Evolutionary conservation across 2,329 filamentous ascomycete genomes (phyloP), one percentile per base, ranked within the genome.

Genomic region (Metarhizium sp.): DNA sequence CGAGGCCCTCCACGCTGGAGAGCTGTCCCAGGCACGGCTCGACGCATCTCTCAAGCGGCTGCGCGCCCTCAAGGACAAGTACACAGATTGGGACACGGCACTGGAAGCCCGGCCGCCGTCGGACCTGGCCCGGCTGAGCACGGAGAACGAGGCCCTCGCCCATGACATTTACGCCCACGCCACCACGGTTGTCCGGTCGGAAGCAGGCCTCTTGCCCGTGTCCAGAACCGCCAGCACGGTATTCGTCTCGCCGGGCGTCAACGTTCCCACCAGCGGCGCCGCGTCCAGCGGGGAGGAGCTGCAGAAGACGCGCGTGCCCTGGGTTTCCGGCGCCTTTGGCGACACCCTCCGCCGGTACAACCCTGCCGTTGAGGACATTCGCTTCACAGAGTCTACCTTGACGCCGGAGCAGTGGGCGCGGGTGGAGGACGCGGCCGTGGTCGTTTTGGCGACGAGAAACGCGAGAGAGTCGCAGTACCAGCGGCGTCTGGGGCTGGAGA

Each of bases 391-490:
- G 13, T 50, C 57, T 18, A 54, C 51, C 1, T 48, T 65, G 1
- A 55, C 56, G 1, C 54, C 55, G 1, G 57, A 56, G 13, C 50
- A 63, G 45, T 65, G 63, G 63, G 18, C 46, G 16, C 50, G 58
- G 29, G 50, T 65, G 7, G 60, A 61, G 6, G 55, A 55, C 10
- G 61, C 62, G 4, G 59, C 63, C 1, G 56, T 62, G 3, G 61
- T 65, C 42, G 59, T 64, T 6, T 20, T 65, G 4, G 62, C 63
- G 2, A 64, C 63, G 13, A 59, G 62, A 43, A 65, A 65, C 30
- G 62, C 63, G 4, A 50, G 59, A 7, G 63, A 64, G 47, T 60
- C 61, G 2, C 59, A 57, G 40, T 65, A 65, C 18, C 63, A 65
- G 54, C 51, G 55, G 38, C 53, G 59, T 4, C 50, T 64, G 4